Percentiles rank a stretch among this genome's conserved stretches.
These are phyloP conservation scores for Aspergillus pseudonomiae DNA, from an alignment of 2,329 filamentous ascomycete species.

Conservation along the genomic window DNA sequence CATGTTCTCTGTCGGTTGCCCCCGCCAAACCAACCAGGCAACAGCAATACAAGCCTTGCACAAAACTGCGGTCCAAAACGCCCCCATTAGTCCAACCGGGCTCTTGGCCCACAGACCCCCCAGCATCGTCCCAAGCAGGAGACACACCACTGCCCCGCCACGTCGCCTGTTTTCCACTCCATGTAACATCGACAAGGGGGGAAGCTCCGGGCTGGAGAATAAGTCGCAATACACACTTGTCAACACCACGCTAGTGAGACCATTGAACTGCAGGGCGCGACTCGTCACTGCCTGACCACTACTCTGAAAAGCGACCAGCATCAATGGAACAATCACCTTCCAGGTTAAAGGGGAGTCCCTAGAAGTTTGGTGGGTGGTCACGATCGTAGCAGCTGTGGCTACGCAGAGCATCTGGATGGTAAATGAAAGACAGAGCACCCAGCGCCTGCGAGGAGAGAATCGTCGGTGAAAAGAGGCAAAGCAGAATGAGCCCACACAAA, in stretches of 20 bases:
- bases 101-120: constrained; percentile 60
- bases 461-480: constrained; percentile 70
- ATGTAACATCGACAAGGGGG: constrained; percentile 31
- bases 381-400: constrained; percentile 56
- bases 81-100: constrained; percentile 53
- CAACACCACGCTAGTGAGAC: constrained; percentile 75
- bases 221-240: constrained; percentile 83
- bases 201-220: constrained; percentile 66
- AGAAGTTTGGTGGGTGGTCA: constrained; percentile 51
- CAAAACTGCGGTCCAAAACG: constrained; percentile 62
- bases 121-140: constrained; percentile 57
- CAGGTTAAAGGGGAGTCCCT: constrained; percentile 52
- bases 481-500: constrained; percentile 72
- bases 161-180: constrained; percentile 56
- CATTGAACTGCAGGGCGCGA: constrained; percentile 68
- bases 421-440: constrained; percentile 56
- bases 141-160: constrained; percentile 52
- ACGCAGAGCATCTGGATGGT: constrained; percentile 56
- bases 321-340: constrained; percentile 67
- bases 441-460: constrained; percentile 46
- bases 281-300: constrained; percentile 78
- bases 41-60: constrained; percentile 61
- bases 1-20: constrained; percentile 31
- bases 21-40: constrained; percentile 65
- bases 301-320: constrained; percentile 73